Evolutionary conservation across 257 asterid species (phyloP), one percentile per base, ranked within the genome.

Genomic region (Solanum tarapatanum): DNA sequence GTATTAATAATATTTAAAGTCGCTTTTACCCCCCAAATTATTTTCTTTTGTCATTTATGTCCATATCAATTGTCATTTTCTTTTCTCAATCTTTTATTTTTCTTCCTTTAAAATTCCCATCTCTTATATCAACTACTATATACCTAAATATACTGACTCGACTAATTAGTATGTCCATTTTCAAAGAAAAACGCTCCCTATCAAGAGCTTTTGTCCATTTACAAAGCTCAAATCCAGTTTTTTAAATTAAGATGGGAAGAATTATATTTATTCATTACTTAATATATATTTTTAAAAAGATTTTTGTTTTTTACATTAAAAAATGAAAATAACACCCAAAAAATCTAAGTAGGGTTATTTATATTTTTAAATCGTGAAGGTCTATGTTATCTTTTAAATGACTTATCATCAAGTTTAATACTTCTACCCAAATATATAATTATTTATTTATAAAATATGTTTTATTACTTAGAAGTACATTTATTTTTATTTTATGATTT

Each of bases 131-230:
- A 28, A 6, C 8, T 0, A 45, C 17, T 45, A 45, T 7, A 28
- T 68, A 11, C 3, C 0, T 28, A 28, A 68, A 28, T 69, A 28
- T 28, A 3, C 1, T 68, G 23, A 13, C 23, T 28, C 37, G 3
- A 69, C 0, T 69, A 13, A 69, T 24, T 66, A 66, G 8, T 26
- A 24, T 26, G 0, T 7, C 2, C 4, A 55, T 66, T 11, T 12
- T 66, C 0, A 11, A 24, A 64, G 1, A 24, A 6, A 68, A 68
- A 6, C 1, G 0, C 5, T 26, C 1, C 0, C 0, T 28, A 3
- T 3, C 0, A 16, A 26, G 2, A 6, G 11, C 0, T 68, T 26
- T 6, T 13, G 0, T 13, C 1, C 16, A 68, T 28, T 28, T 30
- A 14, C 1, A 30, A 69, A 69, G 12, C 1, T 69, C 1, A 69